These are phyloP conservation scores for Didymella glomerata DNA, from an alignment of 2,329 filamentous ascomycete genomes.

Conservation along the genomic window DNA sequence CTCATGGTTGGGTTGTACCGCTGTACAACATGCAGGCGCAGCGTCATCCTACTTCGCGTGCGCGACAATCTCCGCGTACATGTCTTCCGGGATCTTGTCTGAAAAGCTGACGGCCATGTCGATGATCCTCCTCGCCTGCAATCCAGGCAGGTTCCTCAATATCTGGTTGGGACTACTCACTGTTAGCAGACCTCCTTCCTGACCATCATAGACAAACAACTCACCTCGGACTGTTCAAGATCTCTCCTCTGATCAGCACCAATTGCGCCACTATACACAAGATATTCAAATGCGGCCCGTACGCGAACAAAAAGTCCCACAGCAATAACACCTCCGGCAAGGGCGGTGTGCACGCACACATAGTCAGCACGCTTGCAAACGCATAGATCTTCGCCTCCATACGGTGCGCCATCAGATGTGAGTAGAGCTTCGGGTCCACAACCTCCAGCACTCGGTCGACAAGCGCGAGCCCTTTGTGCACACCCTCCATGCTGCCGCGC, in stretches of 20 bases:
- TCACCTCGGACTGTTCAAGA: conserved; percentile 85
- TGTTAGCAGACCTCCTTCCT: background rate
- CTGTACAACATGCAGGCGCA: background rate
- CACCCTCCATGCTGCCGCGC: conserved; percentile 94
- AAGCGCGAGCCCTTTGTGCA: conserved; percentile 87
- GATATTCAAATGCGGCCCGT: conserved; percentile 93
- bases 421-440: conserved; percentile 86
- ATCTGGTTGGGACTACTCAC: conserved; percentile 84
- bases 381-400: conserved; percentile 95
- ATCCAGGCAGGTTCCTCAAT: conserved; percentile 82
- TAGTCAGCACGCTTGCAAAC: conserved; percentile 91
- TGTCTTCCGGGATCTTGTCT: conserved; percentile 85
- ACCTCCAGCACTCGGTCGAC: conserved; percentile 93
- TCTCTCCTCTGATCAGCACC: conserved; percentile 83
- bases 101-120: conserved; percentile 85
- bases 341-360: conserved; percentile 95
- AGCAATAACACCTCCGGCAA: conserved; percentile 89
- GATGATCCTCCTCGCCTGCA: conserved; percentile 86
- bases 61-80: conserved; percentile 87
- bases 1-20: conserved; percentile 1
- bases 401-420: conserved; percentile 84
- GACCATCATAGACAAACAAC: conserved; percentile 25
- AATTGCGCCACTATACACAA: conserved; percentile 96
- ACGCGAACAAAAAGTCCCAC: conserved; percentile 98
- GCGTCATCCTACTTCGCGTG: conserved; percentile 72